Evolutionary conservation across 1,284 basidiomycete species (phyloP).

Genomic region (Phaffia rhodozyma): DNA sequence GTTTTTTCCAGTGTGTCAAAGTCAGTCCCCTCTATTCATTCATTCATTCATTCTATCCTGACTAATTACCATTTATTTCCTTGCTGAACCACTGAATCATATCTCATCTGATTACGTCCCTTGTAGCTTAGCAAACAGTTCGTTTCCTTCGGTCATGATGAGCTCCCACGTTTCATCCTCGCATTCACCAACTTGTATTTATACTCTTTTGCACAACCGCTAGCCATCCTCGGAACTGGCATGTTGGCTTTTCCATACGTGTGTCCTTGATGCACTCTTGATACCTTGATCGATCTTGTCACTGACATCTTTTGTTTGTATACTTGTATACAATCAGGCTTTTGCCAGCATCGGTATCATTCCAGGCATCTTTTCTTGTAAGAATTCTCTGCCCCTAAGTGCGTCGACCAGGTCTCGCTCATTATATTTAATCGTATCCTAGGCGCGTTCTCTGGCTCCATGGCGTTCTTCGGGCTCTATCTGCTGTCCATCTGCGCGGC

Average conservation of each 20-base stretch:
- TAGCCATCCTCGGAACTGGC: slow-evolving; percentile 10
- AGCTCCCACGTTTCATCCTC: background rate
- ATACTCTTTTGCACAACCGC: background rate
- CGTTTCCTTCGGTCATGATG: background rate
- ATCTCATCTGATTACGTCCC: background rate
- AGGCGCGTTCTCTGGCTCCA: slow-evolving; percentile 53
- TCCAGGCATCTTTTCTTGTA: slow-evolving; percentile 15
- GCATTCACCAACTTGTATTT: background rate
- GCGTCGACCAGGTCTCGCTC: background rate
- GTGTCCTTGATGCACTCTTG: too few relatives aligned
- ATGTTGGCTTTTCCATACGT: slow-evolving; percentile 13
- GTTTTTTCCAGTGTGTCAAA: slow-evolving; percentile 13
- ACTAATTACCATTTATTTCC: background rate
- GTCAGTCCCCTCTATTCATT: background rate
- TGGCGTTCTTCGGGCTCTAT: slow-evolving; percentile 78
- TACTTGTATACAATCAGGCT: background rate
- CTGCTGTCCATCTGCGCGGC: slow-evolving; percentile 76
- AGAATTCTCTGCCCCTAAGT: background rate
- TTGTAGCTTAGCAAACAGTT: background rate
- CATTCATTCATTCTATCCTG: background rate
- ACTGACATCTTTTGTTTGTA: too few relatives aligned
- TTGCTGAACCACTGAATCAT: background rate
- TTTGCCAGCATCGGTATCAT: slow-evolving; percentile 13
- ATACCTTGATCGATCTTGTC: too few relatives aligned
- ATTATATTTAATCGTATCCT: background rate